Base-by-base conservation (phyloP, 2,329 filamentous ascomycete genomes). In the Xylaria arbuscula region DNA sequence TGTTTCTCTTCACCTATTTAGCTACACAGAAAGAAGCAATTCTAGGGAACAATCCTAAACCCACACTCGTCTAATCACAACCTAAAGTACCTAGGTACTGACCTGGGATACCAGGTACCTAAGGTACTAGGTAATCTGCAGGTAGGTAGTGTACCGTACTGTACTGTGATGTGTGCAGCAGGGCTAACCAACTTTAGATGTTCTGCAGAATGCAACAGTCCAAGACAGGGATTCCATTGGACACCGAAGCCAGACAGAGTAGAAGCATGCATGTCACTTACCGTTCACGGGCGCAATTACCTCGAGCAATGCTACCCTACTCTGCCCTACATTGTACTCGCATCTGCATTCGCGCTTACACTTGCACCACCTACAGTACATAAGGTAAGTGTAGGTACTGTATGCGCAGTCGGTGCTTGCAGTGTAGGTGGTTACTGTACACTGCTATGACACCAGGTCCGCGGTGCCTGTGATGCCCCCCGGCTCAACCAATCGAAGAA, bases 141-240 rank as follows among this genome's bases (percentile, higher is more conserved):
- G 13, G 13, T 24, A 10, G 13, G 13, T 24, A 28, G 24, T 11
- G 10, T 15, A 32, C 22, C 28, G 11, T 38, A 36, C 32, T 56
- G 45, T 19, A n/a, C 17, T 47, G 15, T 47, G 19, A 9, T n/a
- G 9, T 9, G 45, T 9, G 8, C 22, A 48, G 19, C 45, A 5
- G 13, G 28, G 45, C 62, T 59, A 59, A 56, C 32, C 45, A 19
- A 28, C 17, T 64, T 61, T 19, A 53, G 56, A 53, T 38, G 55
- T 61, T 58, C 48, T 59, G 47, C 54, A 63, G 58, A 51, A 42
- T 56, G 24, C 24, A 40, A 56, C 24, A 38, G 17, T n/a, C 54
- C 28, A 54, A 61, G 58, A 64, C 67, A 64, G 55, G 54, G 64
- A 28, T 34, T 42, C 55, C 42, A 69, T 69, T 67, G 64, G 59